Evolutionary conservation across 805 yeast genomes (phyloP).

Genomic region (Ascoidea asiatica): DNA sequence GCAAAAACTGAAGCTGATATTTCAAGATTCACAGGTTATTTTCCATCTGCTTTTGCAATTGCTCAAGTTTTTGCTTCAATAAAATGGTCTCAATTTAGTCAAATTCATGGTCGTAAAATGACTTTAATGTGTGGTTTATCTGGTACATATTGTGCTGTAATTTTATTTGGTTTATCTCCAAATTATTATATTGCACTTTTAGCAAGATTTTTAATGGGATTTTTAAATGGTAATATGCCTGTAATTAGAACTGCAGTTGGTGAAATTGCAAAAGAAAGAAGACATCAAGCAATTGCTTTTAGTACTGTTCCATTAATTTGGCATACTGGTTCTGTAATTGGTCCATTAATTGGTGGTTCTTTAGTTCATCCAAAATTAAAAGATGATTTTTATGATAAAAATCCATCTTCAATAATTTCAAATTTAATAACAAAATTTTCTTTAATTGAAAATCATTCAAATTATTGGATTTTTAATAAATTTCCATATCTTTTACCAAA

Average conservation of each 20-base stretch:
- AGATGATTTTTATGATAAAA: slow-evolving; percentile 14
- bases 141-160: slow-evolving; percentile 35
- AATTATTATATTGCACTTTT: slow-evolving; percentile 37
- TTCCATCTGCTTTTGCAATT: slow-evolving; percentile 49
- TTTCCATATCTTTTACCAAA: slow-evolving; percentile 43
- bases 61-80: slow-evolving; percentile 43
- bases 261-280: slow-evolving; percentile 39
- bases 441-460: slow-evolving; percentile 8
- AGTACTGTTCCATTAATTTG: slow-evolving; percentile 47
- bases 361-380: slow-evolving; percentile 31
- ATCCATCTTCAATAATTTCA: too few species aligned
- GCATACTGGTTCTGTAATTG: slow-evolving; percentile 47
- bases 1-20: slow-evolving; percentile 37
- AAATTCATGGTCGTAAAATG: slow-evolving; percentile 41
- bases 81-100: slow-evolving; percentile 47
- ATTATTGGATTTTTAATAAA: too few species aligned
- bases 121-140: slow-evolving; percentile 36
- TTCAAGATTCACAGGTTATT: slow-evolving; percentile 46
- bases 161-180: slow-evolving; percentile 39
- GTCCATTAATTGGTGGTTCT: slow-evolving; percentile 45
- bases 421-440: slow-evolving; percentile 6
- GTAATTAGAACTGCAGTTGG: slow-evolving; percentile 53
- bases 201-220: slow-evolving; percentile 42
- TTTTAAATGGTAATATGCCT: slow-evolving; percentile 50
- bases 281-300: slow-evolving; percentile 52